Evolutionary conservation across 1,284 basidiomycete species (phyloP), one percentile per base, ranked within the genome.

Genomic region (Singerocomus inundabilis): DNA sequence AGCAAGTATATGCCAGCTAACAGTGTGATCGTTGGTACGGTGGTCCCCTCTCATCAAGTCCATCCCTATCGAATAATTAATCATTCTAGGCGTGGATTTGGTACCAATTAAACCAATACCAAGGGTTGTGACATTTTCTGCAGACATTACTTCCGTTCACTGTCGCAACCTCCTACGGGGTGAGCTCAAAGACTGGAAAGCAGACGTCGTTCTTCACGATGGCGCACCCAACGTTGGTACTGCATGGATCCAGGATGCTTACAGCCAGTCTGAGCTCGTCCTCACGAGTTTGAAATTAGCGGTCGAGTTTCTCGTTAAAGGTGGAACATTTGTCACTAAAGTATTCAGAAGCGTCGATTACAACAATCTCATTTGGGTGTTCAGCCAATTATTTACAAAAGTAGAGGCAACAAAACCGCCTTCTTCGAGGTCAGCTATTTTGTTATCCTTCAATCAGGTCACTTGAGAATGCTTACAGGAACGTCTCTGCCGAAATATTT

Each of bases 161-260:
- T 99, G 97, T 72, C 85, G 97, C 49, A 86, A 91, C 65, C 82
- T 89, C 56, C 84, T 99, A 47, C 85, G 92, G 43, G 76, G 76
- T 34, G 93, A 98, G 70, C 75, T 99, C 56, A 98, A 99, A 71
- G 95, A 98, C 70, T 99, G 97, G 96, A 97, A 95, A 72, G 97
- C 97, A n/a, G 97, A 99, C 68, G 84, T 99, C 48, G 95, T 99
- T n/a, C 81, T 99, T 48, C 97, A 99, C 71, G 97, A 99, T 72
- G 97, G 97, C 78, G 97, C 97, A 36, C 97, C 97, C 36, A 99
- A 99, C 70, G 97, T 99, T 70, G 97, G 97, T 79, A 92, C 94
- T 25, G 97, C 97, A 12, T 99, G 97, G 97, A 84, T 99, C 52
- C 97, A 99, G 70, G 97, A 99, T 72, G 97, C 97, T 1, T 99